Conservation (phyloP, 2,329 filamentous ascomycete genomes). For the Colletotrichum destructivum region DNA sequence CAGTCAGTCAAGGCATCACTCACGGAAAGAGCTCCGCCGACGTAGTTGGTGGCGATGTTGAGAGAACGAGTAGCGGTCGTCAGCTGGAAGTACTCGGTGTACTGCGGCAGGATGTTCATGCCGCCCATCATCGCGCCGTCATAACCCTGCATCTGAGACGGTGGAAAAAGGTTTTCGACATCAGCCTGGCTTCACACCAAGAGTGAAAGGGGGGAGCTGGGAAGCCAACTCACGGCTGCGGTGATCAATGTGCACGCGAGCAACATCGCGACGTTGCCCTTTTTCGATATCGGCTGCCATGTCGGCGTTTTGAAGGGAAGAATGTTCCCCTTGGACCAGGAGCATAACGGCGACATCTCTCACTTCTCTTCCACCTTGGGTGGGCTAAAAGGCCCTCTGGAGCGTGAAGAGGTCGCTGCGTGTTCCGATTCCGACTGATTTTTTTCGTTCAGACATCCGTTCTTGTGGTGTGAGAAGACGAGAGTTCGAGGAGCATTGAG, state of each 20-base stretch:
- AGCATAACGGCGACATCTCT: slow-evolving; percentile 8
- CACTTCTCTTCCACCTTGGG: not conserved
- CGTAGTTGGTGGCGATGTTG: slow-evolving; percentile 25
- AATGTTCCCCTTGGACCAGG: not conserved
- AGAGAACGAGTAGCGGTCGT: slow-evolving; percentile 14
- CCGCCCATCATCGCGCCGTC: slow-evolving; percentile 27
- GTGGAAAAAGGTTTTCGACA: not conserved
- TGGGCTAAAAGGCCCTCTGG: no score
- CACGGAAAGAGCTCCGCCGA: slow-evolving; percentile 20
- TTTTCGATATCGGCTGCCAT: slow-evolving; percentile 28
- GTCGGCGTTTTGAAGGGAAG: slow-evolving; percentile 19
- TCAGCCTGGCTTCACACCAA: no score
- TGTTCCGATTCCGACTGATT: not conserved
- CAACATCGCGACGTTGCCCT: slow-evolving; percentile 6
- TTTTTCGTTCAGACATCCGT: not conserved
- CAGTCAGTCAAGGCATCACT: not conserved
- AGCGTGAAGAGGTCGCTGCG: no score
- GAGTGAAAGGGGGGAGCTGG: fast-evolving
- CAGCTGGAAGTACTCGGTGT: slow-evolving; percentile 17
- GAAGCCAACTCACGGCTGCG: slow-evolving; percentile 8
- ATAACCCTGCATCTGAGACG: slow-evolving; percentile 21
- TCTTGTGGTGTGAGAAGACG: no score
- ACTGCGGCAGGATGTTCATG: slow-evolving; percentile 32
- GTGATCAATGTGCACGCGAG: slow-evolving; percentile 8
- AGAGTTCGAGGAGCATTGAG: not conserved